Base-by-base conservation (phyloP, 352 stramenopile species). In the Globisporangium cederbergense region DNA sequence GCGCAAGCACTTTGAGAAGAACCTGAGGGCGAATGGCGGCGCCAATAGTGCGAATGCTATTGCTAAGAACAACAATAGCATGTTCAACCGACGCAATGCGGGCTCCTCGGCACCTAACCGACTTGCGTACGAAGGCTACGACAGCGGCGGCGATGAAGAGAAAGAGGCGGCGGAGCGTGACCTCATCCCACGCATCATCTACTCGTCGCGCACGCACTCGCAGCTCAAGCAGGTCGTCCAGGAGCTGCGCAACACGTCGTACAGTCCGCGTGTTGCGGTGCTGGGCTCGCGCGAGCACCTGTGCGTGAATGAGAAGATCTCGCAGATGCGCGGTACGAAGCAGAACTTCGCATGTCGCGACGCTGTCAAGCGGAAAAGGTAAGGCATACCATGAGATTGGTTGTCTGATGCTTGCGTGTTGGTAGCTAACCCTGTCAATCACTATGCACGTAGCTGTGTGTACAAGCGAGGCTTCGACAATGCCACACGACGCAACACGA, bases 151-250 rank as follows among this genome's bases (percentile, higher is more conserved):
- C 59, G 57, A 67, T 10, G 74, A 65, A 2, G 81, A 53, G 2
- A 60, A 42, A 58, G 40, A 60, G 34, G 62, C 73, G 38, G 60
- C 55, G 34, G 76, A 81, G 55, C 68, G 64, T 8, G 77, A 83
- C 9, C 70, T 71, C 9, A 56, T 92, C 16, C 90, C 93, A 7
- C 88, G 91, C 25, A 99, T 99, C 64, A 98, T 99, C 70, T 99
- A 99, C 72, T 98, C 97, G 57, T 99, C 96, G 36, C 79, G 97
- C 28, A 99, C 97, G 4, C 97, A 99, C 76, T 98, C 93, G n/a
- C 97, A 99, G 75, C 80, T 99, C 14, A 97, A 97, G 40, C 96
- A 99, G 71, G 97, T 99, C 25, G 88, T 99, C 8, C 84, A 97
- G 58, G 97, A 99, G 73, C 81, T 99, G 22, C 97, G 97, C 53